phyloP scores from a whole-genome alignment of 495 filamentous ascomycete species.

The Aspergillus sparsus region DNA sequence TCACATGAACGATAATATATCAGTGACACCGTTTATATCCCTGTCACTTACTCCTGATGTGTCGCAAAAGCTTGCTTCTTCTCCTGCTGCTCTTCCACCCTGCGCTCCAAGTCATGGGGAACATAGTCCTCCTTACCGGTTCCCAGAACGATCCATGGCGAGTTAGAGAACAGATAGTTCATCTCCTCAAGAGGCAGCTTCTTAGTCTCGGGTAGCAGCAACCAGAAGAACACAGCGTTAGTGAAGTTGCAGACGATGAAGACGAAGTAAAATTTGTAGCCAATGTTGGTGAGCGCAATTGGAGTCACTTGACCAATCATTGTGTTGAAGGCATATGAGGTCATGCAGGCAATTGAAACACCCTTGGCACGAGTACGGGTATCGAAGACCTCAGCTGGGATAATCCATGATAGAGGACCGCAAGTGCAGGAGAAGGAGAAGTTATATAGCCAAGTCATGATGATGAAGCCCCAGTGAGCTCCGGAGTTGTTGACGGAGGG shows the following conservation, averaged over 20 bases:
- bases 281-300: slow-evolving; percentile 54
- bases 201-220: slow-evolving; percentile 63
- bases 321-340: slow-evolving; percentile 69
- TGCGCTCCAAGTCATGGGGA: slow-evolving; percentile 42
- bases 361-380: slow-evolving; percentile 66
- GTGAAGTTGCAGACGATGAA: slow-evolving; percentile 57
- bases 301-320: slow-evolving; percentile 72
- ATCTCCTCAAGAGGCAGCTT: slow-evolving; percentile 69
- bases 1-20: background rate
- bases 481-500: slow-evolving; percentile 49
- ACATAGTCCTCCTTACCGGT: slow-evolving; percentile 40
- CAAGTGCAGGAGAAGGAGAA: slow-evolving; percentile 66
- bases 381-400: slow-evolving; percentile 72
- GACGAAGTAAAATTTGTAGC: slow-evolving; percentile 57
- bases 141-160: slow-evolving; percentile 64
- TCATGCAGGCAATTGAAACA: slow-evolving; percentile 67
- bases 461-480: slow-evolving; percentile 73
- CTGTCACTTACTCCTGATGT: slow-evolving; percentile 28
- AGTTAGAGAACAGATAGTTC: slow-evolving; percentile 69
- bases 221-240: slow-evolving; percentile 65
- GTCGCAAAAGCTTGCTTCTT: slow-evolving; percentile 29
- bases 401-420: slow-evolving; percentile 63
- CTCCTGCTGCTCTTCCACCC: slow-evolving; percentile 40
- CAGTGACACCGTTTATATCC: background rate
- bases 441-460: slow-evolving; percentile 71